Percentiles rank a stretch among this genome's conserved stretches.
These are phyloP conservation scores for Cyberlindnera xylosilytica DNA, from an alignment of 805 yeast species.

Conservation along the genomic window DNA sequence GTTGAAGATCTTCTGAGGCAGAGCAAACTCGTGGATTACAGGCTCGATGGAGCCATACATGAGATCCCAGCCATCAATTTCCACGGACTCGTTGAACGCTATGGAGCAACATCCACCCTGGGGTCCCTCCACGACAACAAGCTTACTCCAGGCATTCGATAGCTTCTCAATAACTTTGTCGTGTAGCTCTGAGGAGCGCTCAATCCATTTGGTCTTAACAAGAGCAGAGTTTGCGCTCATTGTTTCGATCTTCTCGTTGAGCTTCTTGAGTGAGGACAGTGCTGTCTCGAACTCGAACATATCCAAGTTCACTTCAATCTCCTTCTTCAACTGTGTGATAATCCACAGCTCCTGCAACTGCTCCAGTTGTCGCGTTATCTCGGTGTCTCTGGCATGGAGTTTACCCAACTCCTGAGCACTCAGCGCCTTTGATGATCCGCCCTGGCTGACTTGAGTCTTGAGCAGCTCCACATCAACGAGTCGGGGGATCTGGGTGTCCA, in stretches of 20 bases:
- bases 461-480: slow-evolving; percentile 10
- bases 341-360: slow-evolving; percentile 25
- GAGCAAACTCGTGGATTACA: slow-evolving; percentile 9
- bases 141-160: slow-evolving; percentile 14
- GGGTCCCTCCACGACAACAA: slow-evolving; percentile 10
- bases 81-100: slow-evolving; percentile 17
- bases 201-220: slow-evolving; percentile 10
- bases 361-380: slow-evolving; percentile 18
- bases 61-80: slow-evolving; percentile 19
- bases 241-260: slow-evolving; percentile 13
- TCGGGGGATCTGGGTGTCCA: slow-evolving; percentile 6
- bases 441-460: slow-evolving; percentile 8
- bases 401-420: slow-evolving; percentile 17
- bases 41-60: slow-evolving; percentile 15
- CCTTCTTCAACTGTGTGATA: slow-evolving; percentile 22
- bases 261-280: slow-evolving; percentile 18
- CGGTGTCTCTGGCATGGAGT: slow-evolving; percentile 19
- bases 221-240: slow-evolving; percentile 7
- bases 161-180: slow-evolving; percentile 8
- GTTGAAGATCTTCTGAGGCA: slow-evolving; percentile 12
- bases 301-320: slow-evolving; percentile 24
- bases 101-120: slow-evolving; percentile 4
- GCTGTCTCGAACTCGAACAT: slow-evolving; percentile 25
- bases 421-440: not conserved
- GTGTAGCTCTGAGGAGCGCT: slow-evolving; percentile 8